Evolutionary conservation across 2,329 filamentous ascomycete species (phyloP), one percentile per base, ranked within the genome.

Genomic region (Trichoderma gracile): DNA sequence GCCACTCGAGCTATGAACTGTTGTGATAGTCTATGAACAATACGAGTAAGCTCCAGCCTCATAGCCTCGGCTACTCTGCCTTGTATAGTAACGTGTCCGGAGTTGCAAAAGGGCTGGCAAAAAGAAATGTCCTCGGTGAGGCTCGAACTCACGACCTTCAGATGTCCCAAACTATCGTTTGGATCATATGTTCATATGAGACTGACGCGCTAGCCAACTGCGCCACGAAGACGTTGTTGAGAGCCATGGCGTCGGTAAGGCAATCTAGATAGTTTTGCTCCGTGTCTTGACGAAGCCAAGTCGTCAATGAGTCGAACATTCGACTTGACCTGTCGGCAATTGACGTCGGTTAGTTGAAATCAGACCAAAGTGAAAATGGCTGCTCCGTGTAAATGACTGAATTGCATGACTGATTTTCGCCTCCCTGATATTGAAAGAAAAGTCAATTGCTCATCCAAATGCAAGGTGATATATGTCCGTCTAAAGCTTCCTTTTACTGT

Each of bases 141-240:
- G 71, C 73, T 79, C 76, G 82, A 84, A 76, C 82, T 83, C 78
- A 75, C 76, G 78, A 78, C 78, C 78, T 80, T 79, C 79, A 78
- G 71, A 73, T 73, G 52, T 63, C 71, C 67, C 69, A 69, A 67
- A 55, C 56, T 65, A 45, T 9, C 60, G 73, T 77, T 75, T 69
- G 68, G 66, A 69, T 71, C 66, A 69, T 52, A 66, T 58, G 19
- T 40, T n/a, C 49, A 63, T 63, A 63, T 63, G 60, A 63, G 60
- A 63, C 60, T 63, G 60, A 63, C 60, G 60, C 60, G 60, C 60
- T 63, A 63, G 30, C 60, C 60, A 63, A 63, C 60, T 63, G 60
- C 52, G 60, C 60, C 60, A 63, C 52, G 60, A 63, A 63, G 60
- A 63, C 60, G 49, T 42, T 63, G 43, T 53, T 62, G 49, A 45